These are phyloP conservation scores for Plasmodium gaboni DNA, from an alignment of 169 alveolate species.

Conservation along the genomic window DNA sequence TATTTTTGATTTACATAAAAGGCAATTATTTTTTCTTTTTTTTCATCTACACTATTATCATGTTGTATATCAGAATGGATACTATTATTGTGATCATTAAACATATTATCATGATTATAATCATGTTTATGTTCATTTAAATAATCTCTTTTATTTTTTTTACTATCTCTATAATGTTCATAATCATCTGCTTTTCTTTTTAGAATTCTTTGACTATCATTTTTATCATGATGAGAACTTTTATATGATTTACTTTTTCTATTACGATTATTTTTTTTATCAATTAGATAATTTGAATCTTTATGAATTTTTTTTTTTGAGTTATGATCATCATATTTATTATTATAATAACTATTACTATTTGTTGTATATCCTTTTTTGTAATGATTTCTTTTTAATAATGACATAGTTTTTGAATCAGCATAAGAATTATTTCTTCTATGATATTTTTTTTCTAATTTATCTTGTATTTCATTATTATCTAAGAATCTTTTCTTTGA, in stretches of 20 bases:
- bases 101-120: background rate
- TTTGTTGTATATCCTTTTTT: background rate
- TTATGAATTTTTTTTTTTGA: background rate
- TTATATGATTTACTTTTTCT: background rate
- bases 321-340: background rate
- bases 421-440: conserved; percentile 20
- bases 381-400: conserved; percentile 20
- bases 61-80: background rate
- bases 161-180: conserved; percentile 15
- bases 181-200: conserved; percentile 5
- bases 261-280: background rate
- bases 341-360: background rate
- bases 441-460: conserved; percentile 16
- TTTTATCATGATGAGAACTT: background rate
- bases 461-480: conserved; percentile 11
- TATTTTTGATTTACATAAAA: conserved; percentile 60
- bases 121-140: background rate
- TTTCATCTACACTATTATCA: background rate
- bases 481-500: conserved; percentile 28
- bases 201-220: background rate
- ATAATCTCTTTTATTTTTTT: conserved; percentile 8
- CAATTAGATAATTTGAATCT: background rate
- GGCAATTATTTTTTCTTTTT: conserved; percentile 18
- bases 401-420: conserved; percentile 32
- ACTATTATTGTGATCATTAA: background rate